These are phyloP conservation scores for Penicillium flavigenum DNA, from an alignment of 495 filamentous ascomycete genomes.

Conservation along the genomic window DNA sequence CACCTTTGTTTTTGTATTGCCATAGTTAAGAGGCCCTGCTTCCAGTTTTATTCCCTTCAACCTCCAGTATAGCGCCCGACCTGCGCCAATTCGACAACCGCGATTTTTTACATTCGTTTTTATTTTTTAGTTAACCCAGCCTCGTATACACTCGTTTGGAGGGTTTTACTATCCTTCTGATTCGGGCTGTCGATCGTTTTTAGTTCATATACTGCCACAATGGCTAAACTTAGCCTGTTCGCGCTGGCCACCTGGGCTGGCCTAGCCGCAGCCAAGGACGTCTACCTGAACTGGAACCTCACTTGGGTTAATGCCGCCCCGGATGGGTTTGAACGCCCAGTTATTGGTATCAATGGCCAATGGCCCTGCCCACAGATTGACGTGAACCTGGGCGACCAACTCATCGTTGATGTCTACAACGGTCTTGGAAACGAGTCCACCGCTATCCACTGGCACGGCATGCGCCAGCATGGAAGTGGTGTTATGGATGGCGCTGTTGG, in stretches of 20 bases:
- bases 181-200: slow-evolving; percentile 18
- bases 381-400: slow-evolving; percentile 66
- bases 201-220: slow-evolving; percentile 19
- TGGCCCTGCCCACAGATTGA: slow-evolving; percentile 74
- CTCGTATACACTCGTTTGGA: slow-evolving; percentile 17
- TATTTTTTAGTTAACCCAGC: slow-evolving; percentile 6
- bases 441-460: slow-evolving; percentile 68
- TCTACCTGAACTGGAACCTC: slow-evolving; percentile 65
- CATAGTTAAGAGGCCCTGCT: slow-evolving; percentile 7
- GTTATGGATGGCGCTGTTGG: slow-evolving; percentile 62
- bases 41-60: not conserved
- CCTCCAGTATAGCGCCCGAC: slow-evolving; percentile 18
- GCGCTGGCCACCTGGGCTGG: slow-evolving; percentile 26
- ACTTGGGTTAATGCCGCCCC: slow-evolving; percentile 81
- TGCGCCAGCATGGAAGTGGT: slow-evolving; percentile 60
- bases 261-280: slow-evolving; percentile 32
- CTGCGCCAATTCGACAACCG: slow-evolving; percentile 21
- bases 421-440: slow-evolving; percentile 71
- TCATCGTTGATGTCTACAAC: slow-evolving; percentile 75
- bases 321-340: slow-evolving; percentile 67
- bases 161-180: slow-evolving; percentile 24
- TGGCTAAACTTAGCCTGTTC: slow-evolving; percentile 27
- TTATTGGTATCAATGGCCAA: slow-evolving; percentile 80
- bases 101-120: slow-evolving; percentile 15
- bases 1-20: slow-evolving; percentile 1